phyloP scores from a whole-genome alignment of 2,329 filamentous ascomycete species.

The Fusarium pseudoanthophilum region DNA sequence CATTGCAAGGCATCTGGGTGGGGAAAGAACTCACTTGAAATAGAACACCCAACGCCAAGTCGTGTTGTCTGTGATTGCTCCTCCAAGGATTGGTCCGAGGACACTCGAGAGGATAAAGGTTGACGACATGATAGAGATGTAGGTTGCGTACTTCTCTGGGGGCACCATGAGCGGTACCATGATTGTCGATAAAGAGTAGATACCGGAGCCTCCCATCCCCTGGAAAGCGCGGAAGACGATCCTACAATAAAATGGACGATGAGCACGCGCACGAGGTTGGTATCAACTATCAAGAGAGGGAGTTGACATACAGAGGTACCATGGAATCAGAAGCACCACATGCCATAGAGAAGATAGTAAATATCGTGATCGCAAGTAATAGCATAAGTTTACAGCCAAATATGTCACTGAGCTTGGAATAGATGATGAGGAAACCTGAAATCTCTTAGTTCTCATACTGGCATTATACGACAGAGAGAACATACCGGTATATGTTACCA shows the following conservation, averaged over 20 bases:
- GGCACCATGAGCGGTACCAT: constrained; percentile 26
- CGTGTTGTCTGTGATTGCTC: constrained; percentile 14
- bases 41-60: constrained; percentile 20
- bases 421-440: constrained; percentile 28
- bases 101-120: constrained; percentile 14
- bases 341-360: constrained; percentile 23
- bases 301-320: neutral
- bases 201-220: constrained; percentile 30
- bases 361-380: constrained; percentile 11
- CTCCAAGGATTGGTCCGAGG: constrained; percentile 12
- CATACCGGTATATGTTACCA: constrained; percentile 60
- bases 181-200: constrained; percentile 24
- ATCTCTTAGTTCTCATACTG: neutral
- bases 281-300: neutral
- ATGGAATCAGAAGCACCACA: constrained; percentile 9
- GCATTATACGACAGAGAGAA: neutral
- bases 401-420: constrained; percentile 29
- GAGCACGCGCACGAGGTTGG: neutral
- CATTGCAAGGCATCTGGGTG: rapidly evolving
- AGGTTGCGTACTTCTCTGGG: constrained; percentile 17
- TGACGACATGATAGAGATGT: constrained; percentile 27
- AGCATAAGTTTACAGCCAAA: constrained; percentile 29
- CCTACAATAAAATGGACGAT: neutral
- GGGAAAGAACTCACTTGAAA: constrained; percentile 8
- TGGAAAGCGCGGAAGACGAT: constrained; percentile 33